Base-by-base conservation (phyloP, 106 monocot genomes). In the Dioscorea zingiberensis region DNA sequence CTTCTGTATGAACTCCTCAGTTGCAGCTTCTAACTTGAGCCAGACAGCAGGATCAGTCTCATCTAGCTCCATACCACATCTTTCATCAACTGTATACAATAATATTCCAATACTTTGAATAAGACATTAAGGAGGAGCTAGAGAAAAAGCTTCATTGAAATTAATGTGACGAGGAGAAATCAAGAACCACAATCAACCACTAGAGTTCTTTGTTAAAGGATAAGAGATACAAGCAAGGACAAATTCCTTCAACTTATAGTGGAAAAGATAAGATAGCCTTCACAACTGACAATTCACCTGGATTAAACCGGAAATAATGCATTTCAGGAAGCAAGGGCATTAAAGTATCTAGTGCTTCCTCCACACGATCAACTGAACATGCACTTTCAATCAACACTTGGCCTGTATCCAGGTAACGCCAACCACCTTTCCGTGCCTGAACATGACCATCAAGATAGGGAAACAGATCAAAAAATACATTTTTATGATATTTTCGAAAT, bases 331-430 rank as follows among this genome's bases (percentile, higher is more conserved):
- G 81, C 79, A 93, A 62, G 17, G 93, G 91, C 48, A 93, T 73
- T 60, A 98, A 62, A 47, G 93, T 86, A 22, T 98, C 89, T 57
- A 98, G 32, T 59, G 84, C 70, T 76, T 98, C 98, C 71, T 93
- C 98, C 44, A 93, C 98, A 73, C 93, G 66, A 26, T 93, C 93
- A 17, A 93, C 89, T 17, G 98, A 93, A 68, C 98, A 98, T 65
- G 98, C 83, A 76, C 98, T 98, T 78, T 98, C 98, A 62, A 93
- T 92, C 72, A 98, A 72, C 64, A 93, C 98, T 71, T 98, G 98
- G 61, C 97, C 98, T 14, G 98, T 98, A 72, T 98, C 98, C 55
- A 98, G 63, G 66, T 98, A 98, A 38, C 98, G 85, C 98, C 98
- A 98, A 17, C 98, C 98, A 65, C 98, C 98, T 74, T 85, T 98